Conservation (phyloP, 495 filamentous ascomycete genomes). For the Neurospora cerealis region DNA sequence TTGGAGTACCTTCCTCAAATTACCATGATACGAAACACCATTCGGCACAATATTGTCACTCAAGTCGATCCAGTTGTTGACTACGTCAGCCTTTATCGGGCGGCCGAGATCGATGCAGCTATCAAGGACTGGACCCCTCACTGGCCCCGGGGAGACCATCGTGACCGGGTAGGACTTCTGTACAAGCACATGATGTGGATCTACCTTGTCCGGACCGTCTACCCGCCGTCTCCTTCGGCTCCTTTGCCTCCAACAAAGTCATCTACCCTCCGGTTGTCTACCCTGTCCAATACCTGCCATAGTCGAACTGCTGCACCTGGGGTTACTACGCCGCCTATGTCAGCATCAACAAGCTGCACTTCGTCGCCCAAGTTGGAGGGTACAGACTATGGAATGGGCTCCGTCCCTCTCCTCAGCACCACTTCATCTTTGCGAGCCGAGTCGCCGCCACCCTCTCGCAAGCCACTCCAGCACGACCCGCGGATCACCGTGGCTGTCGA, state of each 20-base stretch:
- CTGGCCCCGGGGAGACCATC: slow-evolving; percentile 58
- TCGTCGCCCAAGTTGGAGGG: slow-evolving; percentile 21
- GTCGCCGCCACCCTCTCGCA: slow-evolving; percentile 43
- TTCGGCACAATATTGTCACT: slow-evolving; percentile 54
- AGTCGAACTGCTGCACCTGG: slow-evolving; percentile 9
- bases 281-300: slow-evolving; percentile 3
- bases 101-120: slow-evolving; percentile 65
- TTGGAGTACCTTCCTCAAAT: slow-evolving; percentile 75
- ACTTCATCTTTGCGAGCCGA: slow-evolving; percentile 8
- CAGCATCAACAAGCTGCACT: slow-evolving; percentile 31
- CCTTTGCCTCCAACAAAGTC: slow-evolving; percentile 15
- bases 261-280: slow-evolving; percentile 16
- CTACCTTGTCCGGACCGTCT: slow-evolving; percentile 78
- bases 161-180: slow-evolving; percentile 66
- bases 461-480: slow-evolving; percentile 37
- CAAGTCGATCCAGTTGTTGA: slow-evolving; percentile 63
- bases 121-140: slow-evolving; percentile 68
- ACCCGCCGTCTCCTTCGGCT: slow-evolving; percentile 42
- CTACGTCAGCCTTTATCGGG: slow-evolving; percentile 62
- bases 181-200: slow-evolving; percentile 90
- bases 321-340: slow-evolving; percentile 29
- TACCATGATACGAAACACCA: slow-evolving; percentile 65
- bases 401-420: neutral
- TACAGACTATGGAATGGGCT: neutral
- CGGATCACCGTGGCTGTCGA: slow-evolving; percentile 69